Conservation (phyloP, 2,329 filamentous ascomycete species). For the Fusarium dlaminii region DNA sequence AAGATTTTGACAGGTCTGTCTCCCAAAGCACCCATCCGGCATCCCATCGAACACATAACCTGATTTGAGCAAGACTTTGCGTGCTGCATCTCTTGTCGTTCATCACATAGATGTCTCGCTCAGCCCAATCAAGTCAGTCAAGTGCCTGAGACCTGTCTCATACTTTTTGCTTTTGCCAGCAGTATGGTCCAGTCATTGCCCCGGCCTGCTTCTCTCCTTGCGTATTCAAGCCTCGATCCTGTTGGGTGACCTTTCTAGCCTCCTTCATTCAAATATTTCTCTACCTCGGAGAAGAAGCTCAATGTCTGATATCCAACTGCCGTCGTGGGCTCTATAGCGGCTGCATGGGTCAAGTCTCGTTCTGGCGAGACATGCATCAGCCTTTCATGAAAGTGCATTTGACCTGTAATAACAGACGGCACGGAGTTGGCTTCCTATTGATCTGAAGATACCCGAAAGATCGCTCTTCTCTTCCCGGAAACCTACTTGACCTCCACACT, state of each 20-base stretch:
- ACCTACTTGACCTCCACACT: conserved; percentile 21
- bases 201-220: conserved; percentile 19
- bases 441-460: conserved; percentile 13
- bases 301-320: background rate
- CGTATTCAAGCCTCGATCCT: conserved; percentile 12
- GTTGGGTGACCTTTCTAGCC: background rate
- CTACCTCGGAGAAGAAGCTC: conserved; percentile 13
- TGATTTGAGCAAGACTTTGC: background rate
- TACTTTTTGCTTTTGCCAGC: conserved; percentile 20
- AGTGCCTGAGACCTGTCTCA: conserved; percentile 30
- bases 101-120: background rate
- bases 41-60: background rate
- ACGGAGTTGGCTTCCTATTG: background rate
- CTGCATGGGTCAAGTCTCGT: conserved; percentile 8
- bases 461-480: conserved; percentile 2
- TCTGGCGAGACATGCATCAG: conserved; percentile 37
- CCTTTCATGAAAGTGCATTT: conserved; percentile 8
- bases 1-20: background rate
- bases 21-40: background rate
- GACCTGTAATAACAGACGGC: background rate
- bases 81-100: background rate
- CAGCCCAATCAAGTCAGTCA: conserved; percentile 22
- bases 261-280: conserved; percentile 2
- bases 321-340: conserved; percentile 16
- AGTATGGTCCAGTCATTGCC: background rate